Evolutionary conservation across 1,284 basidiomycete genomes (phyloP).

Genomic region (Cutaneotrichosporon dermatis): DNA sequence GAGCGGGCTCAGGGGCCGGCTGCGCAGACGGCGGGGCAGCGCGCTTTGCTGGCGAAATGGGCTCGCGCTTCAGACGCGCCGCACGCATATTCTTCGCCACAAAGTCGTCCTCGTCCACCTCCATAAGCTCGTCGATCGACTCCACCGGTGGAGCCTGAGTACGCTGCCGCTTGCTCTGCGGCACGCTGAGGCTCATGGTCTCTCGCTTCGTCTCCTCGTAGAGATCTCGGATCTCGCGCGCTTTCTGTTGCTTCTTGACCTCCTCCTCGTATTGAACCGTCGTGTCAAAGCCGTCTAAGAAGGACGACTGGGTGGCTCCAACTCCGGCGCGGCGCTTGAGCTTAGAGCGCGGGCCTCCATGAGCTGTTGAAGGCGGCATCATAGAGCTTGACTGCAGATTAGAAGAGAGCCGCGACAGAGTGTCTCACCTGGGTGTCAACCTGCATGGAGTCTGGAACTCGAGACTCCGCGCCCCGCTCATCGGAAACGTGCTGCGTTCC

Average conservation of each 20-base stretch:
- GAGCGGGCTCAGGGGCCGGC: not conserved
- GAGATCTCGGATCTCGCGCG: conserved; percentile 30
- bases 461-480: not conserved
- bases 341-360: no score
- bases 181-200: conserved; percentile 4
- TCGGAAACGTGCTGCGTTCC: not conserved
- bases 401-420: no score
- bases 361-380: no score
- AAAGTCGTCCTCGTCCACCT: conserved; percentile 30
- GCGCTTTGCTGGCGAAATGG: conserved; percentile 1
- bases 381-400: no score
- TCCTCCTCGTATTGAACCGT: conserved; percentile 20
- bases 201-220: conserved; percentile 35
- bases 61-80: conserved; percentile 5
- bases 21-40: not conserved
- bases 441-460: conserved; percentile 19
- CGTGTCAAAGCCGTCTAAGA: conserved; percentile 20
- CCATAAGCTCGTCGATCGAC: conserved; percentile 18
- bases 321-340: no score
- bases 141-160: not conserved
- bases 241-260: conserved; percentile 26
- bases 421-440: conserved; percentile 9
- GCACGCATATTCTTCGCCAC: conserved; percentile 7
- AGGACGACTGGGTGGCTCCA: conserved; percentile 16
- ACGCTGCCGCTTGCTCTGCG: conserved; percentile 9